Base-by-base conservation (phyloP, 2,329 filamentous ascomycete species). In the Aspergillus neoniger region DNA sequence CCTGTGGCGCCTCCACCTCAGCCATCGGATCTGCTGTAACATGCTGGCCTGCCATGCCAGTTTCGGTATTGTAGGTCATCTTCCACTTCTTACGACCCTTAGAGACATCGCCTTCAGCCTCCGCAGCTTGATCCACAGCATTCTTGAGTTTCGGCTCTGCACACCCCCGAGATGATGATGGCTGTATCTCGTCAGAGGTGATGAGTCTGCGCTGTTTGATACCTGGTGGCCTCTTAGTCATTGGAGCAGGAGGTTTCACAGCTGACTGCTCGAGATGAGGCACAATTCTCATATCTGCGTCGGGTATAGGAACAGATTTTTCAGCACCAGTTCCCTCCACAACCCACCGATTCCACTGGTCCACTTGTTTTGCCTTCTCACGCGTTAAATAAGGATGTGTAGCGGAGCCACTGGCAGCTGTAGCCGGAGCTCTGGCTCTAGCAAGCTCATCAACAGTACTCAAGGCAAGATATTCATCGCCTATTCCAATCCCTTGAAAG, bases 291-390 rank as follows among this genome's bases (percentile, higher is more conserved):
- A 57, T 19, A 23, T 54, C 54, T 2, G 51, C 14, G 10, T 56
- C 54, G 7, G 25, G 14, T 5, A 17, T 49, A 53, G 44, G 32
- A n/a, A 52, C 49, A 15, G 30, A n/a, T 14, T 30, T 38, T 6
- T 64, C 70, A 19, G 66, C 64, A 30, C 64, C 60, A 50, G 65
- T 50, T 2, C 68, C 63, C 21, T 73, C 67, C 12, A 61, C 55
- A 36, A 73, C 71, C 72, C 72, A 75, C 47, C 69, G 59, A 47
- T 69, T 70, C 72, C 72, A 75, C 50, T 69, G 59, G 48, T 69
- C 66, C 10, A 75, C 72, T 41, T 65, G 64, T 14, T 68, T 69
- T 6, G 61, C 67, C 47, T 74, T 74, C 49, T 74, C 71, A 1
- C 60, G 51, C 6, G 66, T 68, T 10, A 74, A 49, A 41, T 63